Evolutionary conservation across 2,329 filamentous ascomycete genomes (phyloP), one percentile per base, ranked within the genome.

Genomic region (Aspergillus texensis): DNA sequence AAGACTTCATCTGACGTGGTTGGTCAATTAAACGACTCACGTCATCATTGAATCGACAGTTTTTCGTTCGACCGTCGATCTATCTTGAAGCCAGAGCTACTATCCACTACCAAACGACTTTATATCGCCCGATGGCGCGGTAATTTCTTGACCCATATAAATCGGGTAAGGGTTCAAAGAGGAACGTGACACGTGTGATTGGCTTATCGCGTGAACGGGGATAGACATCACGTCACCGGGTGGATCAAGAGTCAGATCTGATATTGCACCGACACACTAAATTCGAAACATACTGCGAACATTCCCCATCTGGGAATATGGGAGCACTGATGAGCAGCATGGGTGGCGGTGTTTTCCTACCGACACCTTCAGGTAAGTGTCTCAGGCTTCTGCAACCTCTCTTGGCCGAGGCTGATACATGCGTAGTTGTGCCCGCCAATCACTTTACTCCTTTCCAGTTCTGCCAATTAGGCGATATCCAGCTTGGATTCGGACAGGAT

Each of bases 401-500:
- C 24, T 16, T 6, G 45, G 6, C 12, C 28, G 8, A 24, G 6
- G 16, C 28, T 53, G n/a, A 53, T 21, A 32, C 2, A n/a, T 8
- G 6, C 5, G 12, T 36, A 34, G 50, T 53, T 32, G 8, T 53
- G 3, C 28, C 28, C 8, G 28, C 50, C 50, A 53, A 53, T 8
- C 50, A 53, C 12, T 53, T 32, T 28, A 21, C 28, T 4, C 50
- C 28, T 4, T 53, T 53, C 30, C 26, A 6, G 8, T 53, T 53
- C 14, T 53, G 50, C 28, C 50, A 53, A 21, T 24, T 53, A 12
- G 50, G 50, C 19, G 50, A 53, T 28, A 53, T 53, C 50, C 50
- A 73, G 11, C n/a, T 60, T 4, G 58, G 58, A 14, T 53, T 60
- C 11, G 58, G 58, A 2, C 48, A 53, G 16, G 58, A 60, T 45